phyloP scores from a whole-genome alignment of 805 yeast genomes.

The Sugiyamaella floridensis region DNA sequence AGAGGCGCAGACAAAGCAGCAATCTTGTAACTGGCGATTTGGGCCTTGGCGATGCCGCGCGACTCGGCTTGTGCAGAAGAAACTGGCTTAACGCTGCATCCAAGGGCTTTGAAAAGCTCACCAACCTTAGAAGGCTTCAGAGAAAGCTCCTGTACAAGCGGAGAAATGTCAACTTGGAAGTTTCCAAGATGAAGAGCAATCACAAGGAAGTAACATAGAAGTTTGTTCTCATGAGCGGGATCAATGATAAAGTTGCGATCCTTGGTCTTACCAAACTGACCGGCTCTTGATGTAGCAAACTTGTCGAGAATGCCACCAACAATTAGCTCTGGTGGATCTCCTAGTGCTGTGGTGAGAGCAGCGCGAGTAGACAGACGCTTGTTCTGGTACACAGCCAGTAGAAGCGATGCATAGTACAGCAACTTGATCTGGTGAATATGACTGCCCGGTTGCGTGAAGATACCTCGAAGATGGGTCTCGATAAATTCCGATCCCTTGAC shows the following conservation, averaged over 20 bases:
- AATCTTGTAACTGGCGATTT: constrained; percentile 55
- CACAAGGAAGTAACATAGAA: constrained; percentile 71
- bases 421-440: constrained; percentile 57
- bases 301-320: constrained; percentile 64
- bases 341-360: constrained; percentile 49
- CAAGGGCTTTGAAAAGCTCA: constrained; percentile 68
- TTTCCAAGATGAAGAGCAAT: constrained; percentile 68
- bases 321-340: constrained; percentile 61
- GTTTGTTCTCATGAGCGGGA: constrained; percentile 81
- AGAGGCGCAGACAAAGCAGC: constrained; percentile 86
- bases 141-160: constrained; percentile 77
- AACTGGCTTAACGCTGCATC: constrained; percentile 69
- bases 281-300: constrained; percentile 59
- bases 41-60: constrained; percentile 28
- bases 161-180: constrained; percentile 66
- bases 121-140: constrained; percentile 68
- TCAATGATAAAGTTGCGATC: constrained; percentile 75
- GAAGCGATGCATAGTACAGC: constrained; percentile 70
- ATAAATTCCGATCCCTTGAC: constrained; percentile 51
- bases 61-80: constrained; percentile 36
- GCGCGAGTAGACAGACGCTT: constrained; percentile 52
- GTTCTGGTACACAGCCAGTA: constrained; percentile 72
- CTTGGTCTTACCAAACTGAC: constrained; percentile 61
- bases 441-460: constrained; percentile 34
- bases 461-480: constrained; percentile 28